phyloP scores from a whole-genome alignment of 2,329 filamentous ascomycete genomes.

The Helicocarpus griseus region DNA sequence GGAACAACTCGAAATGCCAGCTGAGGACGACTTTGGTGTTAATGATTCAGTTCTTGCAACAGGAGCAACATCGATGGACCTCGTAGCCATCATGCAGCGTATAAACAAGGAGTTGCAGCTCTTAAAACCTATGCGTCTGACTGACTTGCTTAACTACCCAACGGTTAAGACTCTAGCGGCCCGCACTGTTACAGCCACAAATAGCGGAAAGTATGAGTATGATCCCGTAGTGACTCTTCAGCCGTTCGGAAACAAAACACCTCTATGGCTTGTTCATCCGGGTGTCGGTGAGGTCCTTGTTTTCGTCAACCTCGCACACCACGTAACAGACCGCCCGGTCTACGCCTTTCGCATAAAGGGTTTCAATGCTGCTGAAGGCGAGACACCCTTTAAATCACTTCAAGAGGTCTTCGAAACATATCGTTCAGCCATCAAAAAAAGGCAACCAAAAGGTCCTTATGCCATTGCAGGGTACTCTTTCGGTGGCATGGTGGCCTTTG shows the following conservation, averaged over 20 bases:
- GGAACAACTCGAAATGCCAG: constrained; percentile 15
- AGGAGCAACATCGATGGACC: constrained; percentile 29
- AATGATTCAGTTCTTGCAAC: constrained; percentile 22
- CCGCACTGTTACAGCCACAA: constrained; percentile 2
- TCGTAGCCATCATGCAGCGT: constrained; percentile 24
- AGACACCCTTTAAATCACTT: constrained; percentile 27
- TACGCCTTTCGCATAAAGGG: constrained; percentile 39
- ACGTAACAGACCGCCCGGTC: constrained; percentile 31
- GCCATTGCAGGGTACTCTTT: constrained; percentile 42
- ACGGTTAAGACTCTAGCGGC: constrained; percentile 19
- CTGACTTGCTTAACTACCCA: constrained; percentile 21
- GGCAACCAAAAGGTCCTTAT: constrained; percentile 41
- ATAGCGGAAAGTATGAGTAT: constrained; percentile 8
- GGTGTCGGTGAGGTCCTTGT: constrained; percentile 28
- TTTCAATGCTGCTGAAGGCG: constrained; percentile 23
- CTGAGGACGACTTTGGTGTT: constrained; percentile 5
- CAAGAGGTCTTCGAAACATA: constrained; percentile 33
- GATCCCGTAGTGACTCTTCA: constrained; percentile 19
- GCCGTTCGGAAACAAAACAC: constrained; percentile 15
- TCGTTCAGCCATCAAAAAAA: constrained; percentile 23
- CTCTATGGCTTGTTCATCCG: constrained; percentile 26
- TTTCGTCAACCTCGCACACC: constrained; percentile 21
- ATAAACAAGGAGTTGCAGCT: constrained; percentile 14
- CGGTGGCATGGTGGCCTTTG: constrained; percentile 40
- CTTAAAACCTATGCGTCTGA: constrained; percentile 23